Percentiles rank a stretch among this genome's conserved stretches.
Evolutionary conservation across 75 land plant species (phyloP).

Genomic region (Chamaecyparis obtusa): DNA sequence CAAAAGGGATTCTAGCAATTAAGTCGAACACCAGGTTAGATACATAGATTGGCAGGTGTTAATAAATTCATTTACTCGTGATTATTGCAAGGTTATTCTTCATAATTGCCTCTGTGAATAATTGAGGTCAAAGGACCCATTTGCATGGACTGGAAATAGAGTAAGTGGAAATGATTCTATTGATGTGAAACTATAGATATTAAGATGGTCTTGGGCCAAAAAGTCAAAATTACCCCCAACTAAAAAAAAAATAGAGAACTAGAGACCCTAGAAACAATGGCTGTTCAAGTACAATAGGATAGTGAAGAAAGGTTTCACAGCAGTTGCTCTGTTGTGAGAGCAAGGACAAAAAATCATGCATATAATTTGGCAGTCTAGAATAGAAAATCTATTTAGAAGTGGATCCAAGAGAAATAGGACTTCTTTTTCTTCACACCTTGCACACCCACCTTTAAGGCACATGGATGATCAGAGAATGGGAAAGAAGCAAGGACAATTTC

Average conservation of each 20-base stretch:
- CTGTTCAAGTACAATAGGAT: not conserved
- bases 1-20: no score
- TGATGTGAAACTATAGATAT: not conserved
- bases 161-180: no score
- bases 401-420: not conserved
- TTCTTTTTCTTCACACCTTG: not conserved
- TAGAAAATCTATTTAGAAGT: no score
- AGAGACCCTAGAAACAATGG: not conserved
- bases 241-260: not conserved
- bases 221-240: not conserved
- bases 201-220: not conserved
- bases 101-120: no score
- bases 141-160: no score
- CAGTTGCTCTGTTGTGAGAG: not conserved
- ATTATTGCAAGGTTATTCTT: not conserved
- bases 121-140: no score
- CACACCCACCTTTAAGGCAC: not conserved
- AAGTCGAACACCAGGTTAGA: no score
- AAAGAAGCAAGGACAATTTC: not conserved
- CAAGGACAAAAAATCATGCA: not conserved
- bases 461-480: not conserved
- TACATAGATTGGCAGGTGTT: no score
- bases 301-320: no score
- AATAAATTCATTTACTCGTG: not conserved
- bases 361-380: not conserved